Conservation (phyloP, 768 basidiomycete species). For the Rubroboletus satanas region DNA sequence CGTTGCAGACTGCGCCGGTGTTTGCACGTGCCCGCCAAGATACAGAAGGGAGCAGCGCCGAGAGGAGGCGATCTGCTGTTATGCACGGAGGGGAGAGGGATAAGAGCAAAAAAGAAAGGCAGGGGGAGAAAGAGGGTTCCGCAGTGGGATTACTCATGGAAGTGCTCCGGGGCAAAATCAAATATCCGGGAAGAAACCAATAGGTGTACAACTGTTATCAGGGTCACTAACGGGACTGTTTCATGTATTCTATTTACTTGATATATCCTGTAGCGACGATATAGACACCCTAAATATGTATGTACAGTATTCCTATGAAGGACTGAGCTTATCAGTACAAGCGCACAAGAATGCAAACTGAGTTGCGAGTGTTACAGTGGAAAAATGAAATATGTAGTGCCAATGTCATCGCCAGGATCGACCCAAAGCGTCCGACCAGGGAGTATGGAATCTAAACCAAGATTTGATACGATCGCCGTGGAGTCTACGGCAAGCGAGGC, state of each 20-base stretch:
- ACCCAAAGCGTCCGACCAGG: background rate
- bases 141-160: slow-evolving; percentile 31
- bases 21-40: slow-evolving; percentile 48
- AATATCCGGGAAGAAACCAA: slow-evolving; percentile 19
- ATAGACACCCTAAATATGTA: background rate
- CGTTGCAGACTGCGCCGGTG: slow-evolving; percentile 68
- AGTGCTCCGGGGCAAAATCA: slow-evolving; percentile 26
- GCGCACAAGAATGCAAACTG: background rate
- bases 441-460: background rate
- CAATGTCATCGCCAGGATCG: background rate
- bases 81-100: slow-evolving; percentile 43
- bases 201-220: background rate
- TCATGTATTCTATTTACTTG: background rate
- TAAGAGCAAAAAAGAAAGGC: slow-evolving; percentile 16
- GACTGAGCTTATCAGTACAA: background rate
- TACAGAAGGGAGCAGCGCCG: slow-evolving; percentile 10
- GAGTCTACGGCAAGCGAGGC: background rate
- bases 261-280: background rate
- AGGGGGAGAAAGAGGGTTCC: slow-evolving; percentile 24
- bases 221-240: background rate
- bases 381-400: background rate
- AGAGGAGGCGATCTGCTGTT: slow-evolving; percentile 53
- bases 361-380: background rate
- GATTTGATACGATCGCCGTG: background rate
- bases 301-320: background rate